A percentile compares a stretch with the other conserved stretches of the same genome.
phyloP scores from a whole-genome alignment of 768 basidiomycete species.

The Tulasnella sp. region DNA sequence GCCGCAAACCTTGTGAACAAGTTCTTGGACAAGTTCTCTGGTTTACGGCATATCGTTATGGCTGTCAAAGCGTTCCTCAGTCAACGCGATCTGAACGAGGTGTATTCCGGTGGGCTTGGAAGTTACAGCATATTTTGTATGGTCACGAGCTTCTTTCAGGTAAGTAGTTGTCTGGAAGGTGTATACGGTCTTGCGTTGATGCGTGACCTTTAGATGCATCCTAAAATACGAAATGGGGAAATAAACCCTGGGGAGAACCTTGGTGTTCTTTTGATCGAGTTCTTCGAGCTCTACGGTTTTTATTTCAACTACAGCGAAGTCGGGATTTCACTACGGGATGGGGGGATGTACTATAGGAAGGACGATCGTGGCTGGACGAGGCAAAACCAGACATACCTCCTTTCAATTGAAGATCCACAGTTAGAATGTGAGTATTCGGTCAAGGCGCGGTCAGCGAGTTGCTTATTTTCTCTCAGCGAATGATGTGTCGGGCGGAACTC shows the following conservation, averaged over 20 bases:
- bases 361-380: constrained; percentile 69
- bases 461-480: constrained; percentile 44
- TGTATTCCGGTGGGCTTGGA: constrained; percentile 90
- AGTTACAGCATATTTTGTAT: constrained; percentile 91
- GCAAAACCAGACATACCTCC: constrained; percentile 39
- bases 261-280: constrained; percentile 91
- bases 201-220: constrained; percentile 58
- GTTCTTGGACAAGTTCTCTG: constrained; percentile 64
- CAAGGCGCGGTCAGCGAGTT: background rate
- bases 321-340: constrained; percentile 77
- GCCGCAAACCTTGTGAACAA: constrained; percentile 70
- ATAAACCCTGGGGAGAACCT: constrained; percentile 80
- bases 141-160: constrained; percentile 87
- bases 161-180: constrained; percentile 23
- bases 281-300: constrained; percentile 89
- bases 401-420: constrained; percentile 90
- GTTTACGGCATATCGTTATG: constrained; percentile 70
- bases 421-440: constrained; percentile 54
- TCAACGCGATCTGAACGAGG: constrained; percentile 92
- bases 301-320: constrained; percentile 85
- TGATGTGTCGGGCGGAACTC: constrained; percentile 85
- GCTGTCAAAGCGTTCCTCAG: constrained; percentile 83
- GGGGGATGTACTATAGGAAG: constrained; percentile 85
- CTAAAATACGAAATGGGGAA: constrained; percentile 78
- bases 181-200: background rate